Evolutionary conservation across 805 yeast species (phyloP), one percentile per base, ranked within the genome.

Genomic region (Cyberlindnera mycetangii): DNA sequence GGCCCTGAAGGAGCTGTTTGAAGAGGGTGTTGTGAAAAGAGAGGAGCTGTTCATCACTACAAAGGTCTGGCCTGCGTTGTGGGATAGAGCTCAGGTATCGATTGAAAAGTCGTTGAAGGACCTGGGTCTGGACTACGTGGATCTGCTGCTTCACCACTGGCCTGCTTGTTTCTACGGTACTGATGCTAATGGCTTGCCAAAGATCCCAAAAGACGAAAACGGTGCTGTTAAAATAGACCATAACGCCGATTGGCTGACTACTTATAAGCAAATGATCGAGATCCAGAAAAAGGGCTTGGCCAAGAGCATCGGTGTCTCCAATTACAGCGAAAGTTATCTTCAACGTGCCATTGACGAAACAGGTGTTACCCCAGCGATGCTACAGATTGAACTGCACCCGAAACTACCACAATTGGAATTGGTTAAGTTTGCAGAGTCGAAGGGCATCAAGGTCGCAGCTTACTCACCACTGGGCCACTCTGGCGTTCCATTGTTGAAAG

Each of bases 71-170:
- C 74, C 76, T 44, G 64, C 74, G n/a, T 64, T 72, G 46, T 81
- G 79, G 67, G 60, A 70, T 49, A 60, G 63, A 16, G 81, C 78
- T 7, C 78, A 66, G 40, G 66, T 60, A 30, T 83, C 84, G 1
- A 64, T 87, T 36, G 72, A 78, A 19, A 67, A 65, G 32, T 82
- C 90, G 2, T 69, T 88, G 54, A 55, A 70, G 49, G 76, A 76
- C 48, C 69, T 87, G 49, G 80, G 79, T 0, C 57, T 85, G 42
- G 95, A 84, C 38, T 87, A 88, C 58, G 82, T 85, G 38, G 96
- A 88, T 59, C 68, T 88, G 51, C 76, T 79, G 56, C 72, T 89
- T 52, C 77, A 86, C 57, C 96, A 88, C 65, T 89, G 88, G 81
- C 96, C 96, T 50, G 73, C 85, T 14, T 83, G 95, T 18, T 83